Conservation (phyloP, 2,329 filamentous ascomycete species). For the Colletotrichum aenigma region DNA sequence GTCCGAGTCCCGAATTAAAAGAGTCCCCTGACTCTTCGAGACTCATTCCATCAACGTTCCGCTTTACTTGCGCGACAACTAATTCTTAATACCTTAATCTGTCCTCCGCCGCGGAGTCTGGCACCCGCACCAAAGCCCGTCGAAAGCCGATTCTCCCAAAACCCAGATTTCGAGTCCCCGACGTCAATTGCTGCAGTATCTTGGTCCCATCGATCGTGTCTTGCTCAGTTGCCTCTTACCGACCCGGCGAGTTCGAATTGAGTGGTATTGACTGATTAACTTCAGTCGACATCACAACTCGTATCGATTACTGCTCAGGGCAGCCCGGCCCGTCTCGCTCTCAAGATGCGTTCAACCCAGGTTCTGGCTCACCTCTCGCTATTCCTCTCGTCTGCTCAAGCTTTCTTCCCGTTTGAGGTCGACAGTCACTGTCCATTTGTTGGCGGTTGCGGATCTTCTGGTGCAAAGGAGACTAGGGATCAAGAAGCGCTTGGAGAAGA, state of each 20-base stretch:
- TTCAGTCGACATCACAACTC: not conserved
- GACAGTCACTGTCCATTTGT: conserved; percentile 32
- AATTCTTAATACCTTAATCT: conserved; percentile 23
- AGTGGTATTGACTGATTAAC: not conserved
- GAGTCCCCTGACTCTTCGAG: not conserved
- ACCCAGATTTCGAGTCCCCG: not conserved
- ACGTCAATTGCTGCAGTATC: not conserved
- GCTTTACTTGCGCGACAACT: conserved; percentile 7
- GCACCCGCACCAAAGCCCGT: conserved; percentile 10
- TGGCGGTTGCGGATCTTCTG: conserved; percentile 28
- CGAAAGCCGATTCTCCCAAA: not conserved
- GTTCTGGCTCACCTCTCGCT: conserved; percentile 51
- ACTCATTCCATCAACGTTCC: not conserved
- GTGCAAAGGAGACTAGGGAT: conserved; percentile 15
- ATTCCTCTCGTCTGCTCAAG: conserved; percentile 48
- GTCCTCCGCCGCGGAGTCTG: conserved; percentile 20
- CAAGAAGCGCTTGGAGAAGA: not conserved
- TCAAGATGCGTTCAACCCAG: conserved; percentile 44
- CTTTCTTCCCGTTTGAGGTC: conserved; percentile 51
- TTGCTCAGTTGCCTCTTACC: not conserved
- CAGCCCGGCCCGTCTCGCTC: conserved; percentile 11
- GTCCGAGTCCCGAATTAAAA: not conserved
- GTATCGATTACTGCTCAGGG: not conserved
- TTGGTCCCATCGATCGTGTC: not conserved
- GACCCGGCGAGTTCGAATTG: not conserved